phyloP scores from a whole-genome alignment of 306 rosid species.

The Ziziphus jujuba region DNA sequence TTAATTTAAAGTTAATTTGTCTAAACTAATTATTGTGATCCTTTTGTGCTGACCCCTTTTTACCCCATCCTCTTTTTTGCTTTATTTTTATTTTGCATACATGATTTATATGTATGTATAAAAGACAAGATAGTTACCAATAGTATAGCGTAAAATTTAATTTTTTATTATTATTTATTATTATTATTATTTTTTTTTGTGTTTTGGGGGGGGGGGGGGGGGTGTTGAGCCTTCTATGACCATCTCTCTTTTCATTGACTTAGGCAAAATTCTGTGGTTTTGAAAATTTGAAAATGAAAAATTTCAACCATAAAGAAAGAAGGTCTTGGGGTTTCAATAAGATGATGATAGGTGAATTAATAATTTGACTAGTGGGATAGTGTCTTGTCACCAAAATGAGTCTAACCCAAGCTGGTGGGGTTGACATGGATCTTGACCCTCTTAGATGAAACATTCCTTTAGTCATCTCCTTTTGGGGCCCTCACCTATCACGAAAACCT shows the following conservation, averaged over 20 bases:
- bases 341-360: slow-evolving; percentile 50
- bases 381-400: slow-evolving; percentile 49
- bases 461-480: slow-evolving; percentile 41
- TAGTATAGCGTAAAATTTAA: neutral
- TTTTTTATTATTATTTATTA: too few species aligned
- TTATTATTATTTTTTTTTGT: neutral
- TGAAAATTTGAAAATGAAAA: slow-evolving; percentile 27
- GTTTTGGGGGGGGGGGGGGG: too few species aligned
- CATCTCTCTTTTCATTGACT: slow-evolving; percentile 79
- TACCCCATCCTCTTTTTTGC: neutral
- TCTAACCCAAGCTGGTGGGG: slow-evolving; percentile 53
- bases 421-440: slow-evolving; percentile 95
- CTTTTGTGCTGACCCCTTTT: slow-evolving; percentile 31
- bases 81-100: neutral
- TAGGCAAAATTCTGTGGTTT: slow-evolving; percentile 29
- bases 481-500: slow-evolving; percentile 39
- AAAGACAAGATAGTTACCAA: neutral
- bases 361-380: slow-evolving; percentile 58
- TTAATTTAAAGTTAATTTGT: slow-evolving; percentile 28
- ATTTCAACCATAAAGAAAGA: slow-evolving; percentile 47
- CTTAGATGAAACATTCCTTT: slow-evolving; percentile 76
- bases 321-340: slow-evolving; percentile 31
- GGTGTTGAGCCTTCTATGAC: slow-evolving; percentile 39
- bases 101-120: neutral
- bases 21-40: slow-evolving; percentile 33